Base-by-base conservation (phyloP, 1,284 basidiomycete genomes). In the Apiotrichum veenhuisii region DNA sequence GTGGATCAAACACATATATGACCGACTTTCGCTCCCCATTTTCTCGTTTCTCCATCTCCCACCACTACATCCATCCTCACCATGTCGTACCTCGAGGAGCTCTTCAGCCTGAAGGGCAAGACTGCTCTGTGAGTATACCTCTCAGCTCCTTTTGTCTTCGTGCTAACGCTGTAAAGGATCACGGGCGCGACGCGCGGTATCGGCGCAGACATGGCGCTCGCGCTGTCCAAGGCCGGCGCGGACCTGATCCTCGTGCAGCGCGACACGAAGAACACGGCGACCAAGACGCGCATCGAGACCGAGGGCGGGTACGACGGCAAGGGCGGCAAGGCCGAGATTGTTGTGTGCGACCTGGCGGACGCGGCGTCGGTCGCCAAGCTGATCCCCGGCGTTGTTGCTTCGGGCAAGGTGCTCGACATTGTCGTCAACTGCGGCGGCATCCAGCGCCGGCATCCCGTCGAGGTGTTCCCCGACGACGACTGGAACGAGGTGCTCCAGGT, bases 391-490 rank as follows among this genome's bases (percentile, higher is more conserved):
- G 50, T 63, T 23, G 75, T 80, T 57, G 83, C 87, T 80, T 82
- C 79, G 43, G 76, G 76, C 8, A 63, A 67, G 54, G 78, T 84
- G 54, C 86, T 97, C 63, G 86, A 96, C 73, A 82, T 96, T 64
- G 83, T 97, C 47, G 84, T 97, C 73, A 95, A 97, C 77, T 96
- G 92, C 74, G 94, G 89, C 44, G 94, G 93, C 48, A 96, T 97
- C 67, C 92, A 96, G 76, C 82, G 91, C 69, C 81, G 91, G 75
- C 85, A 87, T 55, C 88, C 89, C 56, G 85, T 86, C 42, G 84
- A 90, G 65, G 82, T 85, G 66, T 97, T 97, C 75, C 80, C 84
- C 38, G 91, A 95, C 73, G 75, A 80, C 47, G 88, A 94, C 73
- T 96, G 91, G 91, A 86, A 94, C 71, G 89, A 92, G 77, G 90